Evolutionary conservation across 75 land plant species (phyloP), one percentile per base, ranked within the genome.

Genomic region (Pinus albicaulis): DNA sequence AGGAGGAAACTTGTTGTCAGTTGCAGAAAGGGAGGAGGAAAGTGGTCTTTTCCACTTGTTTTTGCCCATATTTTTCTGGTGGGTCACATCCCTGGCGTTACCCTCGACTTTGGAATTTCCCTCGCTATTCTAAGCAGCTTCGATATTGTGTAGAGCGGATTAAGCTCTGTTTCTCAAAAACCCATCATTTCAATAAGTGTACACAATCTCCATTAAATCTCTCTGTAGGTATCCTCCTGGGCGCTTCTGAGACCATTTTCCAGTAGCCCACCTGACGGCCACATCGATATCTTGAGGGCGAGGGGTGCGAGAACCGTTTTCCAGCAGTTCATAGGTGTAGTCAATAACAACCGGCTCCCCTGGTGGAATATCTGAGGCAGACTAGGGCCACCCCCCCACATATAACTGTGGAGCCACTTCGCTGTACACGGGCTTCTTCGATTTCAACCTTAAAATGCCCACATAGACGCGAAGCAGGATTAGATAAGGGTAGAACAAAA

Each of bases 321-420:
- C 98, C 96, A 95, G 98, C 17, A 95, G 83, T 81, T 95, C 98
- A 76, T 89, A 85, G 31, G 99, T 96, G 75, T 97, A 96, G 76
- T 93, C 99, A 12, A 96, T 44, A 22, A 93, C 71, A 34, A 94
- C 96, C 17, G 89, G 89, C 24, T 85, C 76, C 16, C 94, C 91
- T 1, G 88, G 90, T 6, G 99, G 99, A 82, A 92, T 66, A 53
- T 69, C 76, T 3, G 73, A 59, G 3, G 65, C 23, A 26, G 82
- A 73, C 65, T 23, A 84, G 56, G 99, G 99, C 99, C 97, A 93
- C 1, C 94, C 99, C 0, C 99, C n/a, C 48, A 96, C 97, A 81
- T 82, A 96, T 15, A 96, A 25, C 16, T 89, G 92, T 7, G 86
- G 85, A 59, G 59, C 75, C 38, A 96, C 76, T 74, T 96, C 84